A percentile compares a stretch with the other conserved stretches of the same genome.
Conservation (phyloP, 1,139 yeast genomes). For the Suhomyces anneliseae region DNA sequence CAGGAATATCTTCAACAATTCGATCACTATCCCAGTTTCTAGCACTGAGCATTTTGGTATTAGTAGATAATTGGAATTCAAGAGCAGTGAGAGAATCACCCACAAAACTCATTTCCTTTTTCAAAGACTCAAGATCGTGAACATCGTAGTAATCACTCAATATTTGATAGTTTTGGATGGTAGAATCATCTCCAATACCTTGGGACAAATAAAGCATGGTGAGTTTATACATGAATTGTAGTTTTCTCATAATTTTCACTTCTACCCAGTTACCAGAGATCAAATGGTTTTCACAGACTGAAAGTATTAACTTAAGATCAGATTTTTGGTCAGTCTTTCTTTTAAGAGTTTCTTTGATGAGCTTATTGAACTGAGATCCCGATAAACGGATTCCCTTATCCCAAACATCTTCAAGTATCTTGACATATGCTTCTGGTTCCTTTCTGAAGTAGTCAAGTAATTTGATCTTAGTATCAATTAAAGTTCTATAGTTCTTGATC, state of each 20-base stretch:
- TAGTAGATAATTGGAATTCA: slow-evolving; percentile 9
- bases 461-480: slow-evolving; percentile 19
- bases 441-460: not conserved
- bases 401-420: slow-evolving; percentile 2
- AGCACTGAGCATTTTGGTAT: slow-evolving; percentile 5
- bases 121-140: slow-evolving; percentile 7
- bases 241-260: slow-evolving; percentile 19
- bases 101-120: slow-evolving; percentile 11
- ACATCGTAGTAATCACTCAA: slow-evolving; percentile 34
- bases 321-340: slow-evolving; percentile 8
- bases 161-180: slow-evolving; percentile 19
- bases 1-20: slow-evolving; percentile 19
- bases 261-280: slow-evolving; percentile 35
- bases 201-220: slow-evolving; percentile 19
- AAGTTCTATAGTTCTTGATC: slow-evolving; percentile 20
- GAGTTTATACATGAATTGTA: slow-evolving; percentile 29
- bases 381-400: slow-evolving; percentile 15
- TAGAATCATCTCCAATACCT: slow-evolving; percentile 15
- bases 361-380: slow-evolving; percentile 21
- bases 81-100: slow-evolving; percentile 12
- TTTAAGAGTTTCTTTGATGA: slow-evolving; percentile 18
- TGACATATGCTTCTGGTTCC: slow-evolving; percentile 7
- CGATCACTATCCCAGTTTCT: slow-evolving; percentile 11
- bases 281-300: slow-evolving; percentile 30
- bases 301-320: slow-evolving; percentile 20